Conservation (phyloP, 1,284 basidiomycete genomes). For the Veloporphyrellus conicus region DNA sequence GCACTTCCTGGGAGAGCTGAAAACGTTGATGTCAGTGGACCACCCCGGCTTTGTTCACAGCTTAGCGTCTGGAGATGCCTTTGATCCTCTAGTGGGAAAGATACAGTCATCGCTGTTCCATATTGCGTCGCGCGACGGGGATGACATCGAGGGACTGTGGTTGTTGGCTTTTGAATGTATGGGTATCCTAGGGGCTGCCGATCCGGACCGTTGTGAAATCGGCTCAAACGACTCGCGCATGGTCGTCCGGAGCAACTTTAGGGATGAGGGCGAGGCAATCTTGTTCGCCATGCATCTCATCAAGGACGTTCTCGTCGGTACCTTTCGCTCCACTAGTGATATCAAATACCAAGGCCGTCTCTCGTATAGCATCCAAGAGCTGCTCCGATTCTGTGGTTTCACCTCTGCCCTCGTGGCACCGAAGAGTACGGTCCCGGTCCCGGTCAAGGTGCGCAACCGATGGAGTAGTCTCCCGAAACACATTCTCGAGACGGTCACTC, state of each 20-base stretch:
- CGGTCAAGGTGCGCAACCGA: conserved; percentile 62
- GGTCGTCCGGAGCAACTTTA: conserved; percentile 80
- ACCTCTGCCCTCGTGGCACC: conserved; percentile 60
- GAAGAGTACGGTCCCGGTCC: conserved; percentile 48
- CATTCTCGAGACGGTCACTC: conserved; percentile 83
- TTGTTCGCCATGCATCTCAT: conserved; percentile 86
- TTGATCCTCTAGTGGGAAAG: conserved; percentile 73
- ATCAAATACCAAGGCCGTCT: conserved; percentile 88
- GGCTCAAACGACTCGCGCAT: conserved; percentile 58
- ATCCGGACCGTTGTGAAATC: conserved; percentile 89
- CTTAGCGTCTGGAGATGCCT: conserved; percentile 79
- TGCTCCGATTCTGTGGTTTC: conserved; percentile 87
- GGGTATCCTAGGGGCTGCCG: conserved; percentile 90
- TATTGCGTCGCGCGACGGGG: conserved; percentile 74
- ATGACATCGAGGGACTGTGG: conserved; percentile 66
- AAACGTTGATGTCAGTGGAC: conserved; percentile 53
- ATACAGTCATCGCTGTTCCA: conserved; percentile 69
- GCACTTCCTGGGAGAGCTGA: conserved; percentile 78
- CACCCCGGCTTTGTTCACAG: conserved; percentile 54
- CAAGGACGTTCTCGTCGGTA: conserved; percentile 82
- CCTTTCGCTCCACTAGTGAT: conserved; percentile 91
- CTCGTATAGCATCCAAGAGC: conserved; percentile 90
- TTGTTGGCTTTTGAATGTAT: conserved; percentile 84
- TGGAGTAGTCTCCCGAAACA: conserved; percentile 82
- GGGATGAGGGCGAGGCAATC: conserved; percentile 74